phyloP scores from a whole-genome alignment of 805 yeast genomes.

The Lipomyces kockii region DNA sequence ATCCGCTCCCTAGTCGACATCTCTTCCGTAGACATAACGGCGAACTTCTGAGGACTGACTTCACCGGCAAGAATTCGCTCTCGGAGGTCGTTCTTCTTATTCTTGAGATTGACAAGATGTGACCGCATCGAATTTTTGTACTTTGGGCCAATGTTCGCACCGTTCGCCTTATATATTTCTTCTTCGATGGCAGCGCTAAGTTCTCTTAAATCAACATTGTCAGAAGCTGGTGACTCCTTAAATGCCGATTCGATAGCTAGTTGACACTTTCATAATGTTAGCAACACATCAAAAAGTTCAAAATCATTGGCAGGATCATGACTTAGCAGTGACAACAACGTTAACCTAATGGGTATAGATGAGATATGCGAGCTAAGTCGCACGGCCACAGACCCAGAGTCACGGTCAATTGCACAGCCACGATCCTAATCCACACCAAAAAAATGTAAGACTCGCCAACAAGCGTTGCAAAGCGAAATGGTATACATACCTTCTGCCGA shows the following conservation, averaged over 20 bases:
- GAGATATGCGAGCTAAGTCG: neutral
- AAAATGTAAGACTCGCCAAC: neutral
- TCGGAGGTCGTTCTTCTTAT: conserved; percentile 38
- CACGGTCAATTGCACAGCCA: neutral
- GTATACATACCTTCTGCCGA: conserved; percentile 19
- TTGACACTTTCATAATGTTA: neutral
- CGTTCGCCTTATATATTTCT: conserved; percentile 20
- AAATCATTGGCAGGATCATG: neutral
- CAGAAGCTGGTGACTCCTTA: neutral
- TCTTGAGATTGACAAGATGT: conserved; percentile 41
- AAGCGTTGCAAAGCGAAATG: neutral
- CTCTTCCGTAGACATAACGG: conserved; percentile 42
- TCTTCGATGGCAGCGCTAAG: conserved; percentile 16
- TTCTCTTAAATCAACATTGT: conserved; percentile 6
- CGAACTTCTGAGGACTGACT: conserved; percentile 42
- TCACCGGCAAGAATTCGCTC: conserved; percentile 40
- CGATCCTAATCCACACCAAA: neutral
- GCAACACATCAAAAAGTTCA: neutral
- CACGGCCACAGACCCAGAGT: neutral
- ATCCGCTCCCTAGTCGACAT: conserved; percentile 41
- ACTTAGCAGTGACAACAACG: neutral
- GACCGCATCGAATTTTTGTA: conserved; percentile 40
- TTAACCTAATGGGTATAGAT: no score
- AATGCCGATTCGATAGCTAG: neutral
- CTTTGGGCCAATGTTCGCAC: conserved; percentile 22